Conservation (phyloP, 2,329 filamentous ascomycete species). For the Chalaropsis thielavioides region DNA sequence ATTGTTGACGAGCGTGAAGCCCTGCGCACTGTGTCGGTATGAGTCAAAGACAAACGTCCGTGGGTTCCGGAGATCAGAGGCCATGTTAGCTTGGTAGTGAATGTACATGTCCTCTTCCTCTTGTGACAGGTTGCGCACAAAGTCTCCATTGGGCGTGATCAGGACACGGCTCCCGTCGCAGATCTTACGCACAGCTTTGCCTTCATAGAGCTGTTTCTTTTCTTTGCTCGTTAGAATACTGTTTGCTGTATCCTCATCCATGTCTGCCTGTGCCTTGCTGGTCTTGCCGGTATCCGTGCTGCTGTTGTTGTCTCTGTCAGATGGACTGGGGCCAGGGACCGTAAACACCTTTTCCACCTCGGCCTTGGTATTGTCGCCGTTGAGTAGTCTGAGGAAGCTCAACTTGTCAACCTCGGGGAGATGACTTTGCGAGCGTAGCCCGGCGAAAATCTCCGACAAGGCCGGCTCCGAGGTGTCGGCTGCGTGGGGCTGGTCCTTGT, state of each 20-base stretch:
- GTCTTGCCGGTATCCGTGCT: not conserved
- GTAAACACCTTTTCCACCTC: constrained; percentile 7
- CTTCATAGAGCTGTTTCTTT: constrained; percentile 38
- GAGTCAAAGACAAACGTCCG: constrained; percentile 39
- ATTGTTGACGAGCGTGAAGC: constrained; percentile 47
- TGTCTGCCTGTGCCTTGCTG: constrained; percentile 13
- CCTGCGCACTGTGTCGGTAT: constrained; percentile 30
- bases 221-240: constrained; percentile 39
- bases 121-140: constrained; percentile 53
- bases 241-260: not conserved
- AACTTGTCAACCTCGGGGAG: constrained; percentile 24
- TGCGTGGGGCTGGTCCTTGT: not conserved
- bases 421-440: not conserved
- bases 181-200: constrained; percentile 45
- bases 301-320: not conserved
- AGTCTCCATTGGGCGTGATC: constrained; percentile 62
- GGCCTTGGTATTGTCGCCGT: constrained; percentile 19
- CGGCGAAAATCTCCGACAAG: constrained; percentile 1
- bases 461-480: constrained; percentile 4
- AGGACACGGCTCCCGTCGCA: constrained; percentile 47
- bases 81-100: constrained; percentile 48
- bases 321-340: not conserved
- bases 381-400: constrained; percentile 27
- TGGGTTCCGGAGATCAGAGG: constrained; percentile 35
- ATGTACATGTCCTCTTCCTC: constrained; percentile 59